A percentile compares a stretch with the other conserved stretches of the same genome.
Conservation (phyloP, 1,139 yeast species). For the Diutina neorugosa region DNA sequence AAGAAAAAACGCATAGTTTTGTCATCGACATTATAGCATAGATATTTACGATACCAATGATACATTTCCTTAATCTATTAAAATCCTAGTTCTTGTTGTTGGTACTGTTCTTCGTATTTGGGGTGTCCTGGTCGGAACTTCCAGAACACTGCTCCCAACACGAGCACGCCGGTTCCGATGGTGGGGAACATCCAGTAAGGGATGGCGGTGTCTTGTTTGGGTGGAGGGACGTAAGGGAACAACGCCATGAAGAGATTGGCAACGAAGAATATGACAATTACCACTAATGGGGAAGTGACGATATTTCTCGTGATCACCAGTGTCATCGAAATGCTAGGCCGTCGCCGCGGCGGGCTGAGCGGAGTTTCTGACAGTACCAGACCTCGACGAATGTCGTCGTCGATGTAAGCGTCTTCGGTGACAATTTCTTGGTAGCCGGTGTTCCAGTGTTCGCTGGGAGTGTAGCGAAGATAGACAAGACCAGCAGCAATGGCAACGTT, state of each 20-base stretch:
- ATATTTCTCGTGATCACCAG: slow-evolving; percentile 7
- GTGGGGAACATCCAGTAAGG: slow-evolving; percentile 51
- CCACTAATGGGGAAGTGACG: slow-evolving; percentile 18
- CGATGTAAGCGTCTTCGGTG: neutral
- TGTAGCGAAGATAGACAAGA: slow-evolving; percentile 25
- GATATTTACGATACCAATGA: neutral
- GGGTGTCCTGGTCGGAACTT: neutral
- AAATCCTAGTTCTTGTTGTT: neutral
- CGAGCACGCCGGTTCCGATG: slow-evolving; percentile 36
- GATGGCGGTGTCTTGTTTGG: slow-evolving; percentile 14
- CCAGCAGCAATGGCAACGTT: slow-evolving; percentile 31
- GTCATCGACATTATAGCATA: neutral
- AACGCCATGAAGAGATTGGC: slow-evolving; percentile 42
- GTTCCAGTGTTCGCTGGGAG: slow-evolving; percentile 14
- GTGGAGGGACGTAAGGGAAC: slow-evolving; percentile 49
- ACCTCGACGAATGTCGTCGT: slow-evolving; percentile 4
- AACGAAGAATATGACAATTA: slow-evolving; percentile 26
- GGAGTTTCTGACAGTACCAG: slow-evolving; percentile 5
- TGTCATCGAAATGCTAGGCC: slow-evolving; percentile 9
- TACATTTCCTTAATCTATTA: neutral
- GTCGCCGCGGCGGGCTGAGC: neutral
- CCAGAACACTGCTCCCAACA: slow-evolving; percentile 29
- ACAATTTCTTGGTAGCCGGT: slow-evolving; percentile 18
- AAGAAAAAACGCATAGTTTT: slow-evolving; percentile 14
- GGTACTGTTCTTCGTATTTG: neutral